These are phyloP conservation scores for Leishmania mexicana DNA, from an alignment of 208 protist species.

Conservation along the genomic window DNA sequence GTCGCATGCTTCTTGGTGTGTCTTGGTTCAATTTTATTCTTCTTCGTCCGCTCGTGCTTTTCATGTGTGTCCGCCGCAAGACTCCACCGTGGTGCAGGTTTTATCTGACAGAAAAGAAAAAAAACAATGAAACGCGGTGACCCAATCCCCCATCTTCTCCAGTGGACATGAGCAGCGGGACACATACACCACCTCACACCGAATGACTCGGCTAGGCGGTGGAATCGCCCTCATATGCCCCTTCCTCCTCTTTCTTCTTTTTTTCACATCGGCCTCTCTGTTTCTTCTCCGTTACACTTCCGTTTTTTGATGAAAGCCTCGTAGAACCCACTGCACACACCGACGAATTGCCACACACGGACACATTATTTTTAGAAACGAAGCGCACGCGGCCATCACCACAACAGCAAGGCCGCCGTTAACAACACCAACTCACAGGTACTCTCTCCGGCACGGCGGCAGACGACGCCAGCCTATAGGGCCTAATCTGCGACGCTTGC, in stretches of 20 bases:
- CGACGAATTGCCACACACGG: not conserved
- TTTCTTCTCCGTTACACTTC: not conserved
- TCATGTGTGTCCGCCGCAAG: not conserved
- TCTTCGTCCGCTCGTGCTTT: not conserved
- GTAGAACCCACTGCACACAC: not conserved
- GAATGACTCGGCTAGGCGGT: not conserved
- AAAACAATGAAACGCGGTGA: not conserved
- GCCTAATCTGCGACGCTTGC: not conserved
- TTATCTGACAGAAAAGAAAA: not conserved
- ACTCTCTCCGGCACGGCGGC: not conserved
- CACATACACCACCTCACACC: not conserved
- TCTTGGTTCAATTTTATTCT: not conserved
- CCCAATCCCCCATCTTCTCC: not conserved
- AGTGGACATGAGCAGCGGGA: not conserved
- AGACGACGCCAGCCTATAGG: not conserved
- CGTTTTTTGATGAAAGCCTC: not conserved
- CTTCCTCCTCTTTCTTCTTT: not conserved
- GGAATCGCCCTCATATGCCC: not conserved
- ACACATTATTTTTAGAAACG: not conserved
- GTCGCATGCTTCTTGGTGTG: not conserved
- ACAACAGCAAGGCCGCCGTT: not conserved
- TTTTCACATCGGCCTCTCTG: not conserved
- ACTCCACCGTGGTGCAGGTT: no score
- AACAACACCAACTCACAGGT: not conserved
- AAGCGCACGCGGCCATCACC: not conserved